Evolutionary conservation across 192 early-diverging fungal species (phyloP), one percentile per base, ranked within the genome.

Genomic region (Coemansia sp.): DNA sequence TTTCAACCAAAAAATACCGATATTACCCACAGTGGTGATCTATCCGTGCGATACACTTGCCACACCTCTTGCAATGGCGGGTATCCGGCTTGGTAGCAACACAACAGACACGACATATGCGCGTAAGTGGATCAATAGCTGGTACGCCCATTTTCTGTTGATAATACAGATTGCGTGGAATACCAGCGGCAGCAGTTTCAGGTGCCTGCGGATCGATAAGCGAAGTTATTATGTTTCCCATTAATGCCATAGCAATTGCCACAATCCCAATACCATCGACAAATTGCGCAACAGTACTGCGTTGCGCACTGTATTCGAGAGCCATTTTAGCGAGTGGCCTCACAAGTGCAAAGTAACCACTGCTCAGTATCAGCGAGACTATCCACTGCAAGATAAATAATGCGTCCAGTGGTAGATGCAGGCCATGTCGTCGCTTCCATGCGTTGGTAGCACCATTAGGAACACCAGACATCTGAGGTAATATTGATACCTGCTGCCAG

Each of bases 61-160:
- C 78, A 70, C 81, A 83, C 16, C 76, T 68, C 67, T 83, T 83
- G 61, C 81, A 83, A 56, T 83, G 81, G 22, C 81, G 66, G 0
- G 81, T 83, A 14, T 23, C 27, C 1, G 60, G 58, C 5, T 48
- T 34, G 0, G 60, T 54, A 5, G 30, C 21, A 6, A 66, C 60
- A 12, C 66, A 61, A 58, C 81, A 83, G 10, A 83, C 72, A 14
- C 73, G 62, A 50, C 81, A 83, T n/a, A 56, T 28, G 26, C 59
- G 30, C 4, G 81, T 65, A 8, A 9, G 31, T 0, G 67, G 59
- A 52, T 83, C 67, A 19, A 78, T 65, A 9, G 56, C 68, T 1
- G 72, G 72, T 18, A 64, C 51, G 28, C 78, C 78, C 64, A 68
- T 67, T 7, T 47, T 51, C 61, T 70, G 67, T 54, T 64, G 56